Evolutionary conservation across 169 alveolate species (phyloP), one percentile per base, ranked within the genome.

Genomic region (Cryptosporidium xiaoi): DNA sequence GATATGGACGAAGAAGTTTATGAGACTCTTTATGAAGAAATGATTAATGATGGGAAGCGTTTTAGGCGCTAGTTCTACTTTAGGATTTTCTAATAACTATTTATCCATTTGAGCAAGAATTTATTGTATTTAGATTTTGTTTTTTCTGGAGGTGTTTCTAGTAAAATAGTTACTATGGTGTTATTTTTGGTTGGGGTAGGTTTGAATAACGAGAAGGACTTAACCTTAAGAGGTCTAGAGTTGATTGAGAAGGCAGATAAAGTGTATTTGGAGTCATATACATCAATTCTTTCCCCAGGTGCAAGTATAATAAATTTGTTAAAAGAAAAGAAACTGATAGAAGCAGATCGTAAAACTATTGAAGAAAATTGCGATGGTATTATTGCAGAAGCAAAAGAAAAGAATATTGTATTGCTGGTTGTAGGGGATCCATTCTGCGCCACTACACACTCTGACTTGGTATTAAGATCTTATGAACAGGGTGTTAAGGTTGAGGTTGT

Each of bases 391-490:
- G 97, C 98, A 34, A 93, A 85, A 66, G 90, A 92, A 18, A 90
- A 94, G 27, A 90, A 93, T 46, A 96, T 97, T 13, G 96, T 96
- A 4, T 90, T 97, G 64, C 89, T 97, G 44, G 98, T 97, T 18
- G 99, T 96, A 7, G 99, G 99, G 15, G 99, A 97, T 90, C 99
- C 99, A 12, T 96, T 93, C 83, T 93, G 99, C 82, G 99, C 99
- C 3, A 97, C 99, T 1, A 97, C 99, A 20, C 99, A 97, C 84
- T 92, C 96, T 66, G 99, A 97, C 90, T 83, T 97, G 66, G 96
- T 93, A 84, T 82, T 96, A 64, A 90, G 99, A 69, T 98, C 99
- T 69, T 85, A 93, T 46, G 94, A 96, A 90, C 89, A 90, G 82
- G 96, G 95, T n/a, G 95, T 97, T 0, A 71, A 95, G 44, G 98